Evolutionary conservation across 169 alveolate species (phyloP).

Genomic region (Eimeria acervulina): DNA sequence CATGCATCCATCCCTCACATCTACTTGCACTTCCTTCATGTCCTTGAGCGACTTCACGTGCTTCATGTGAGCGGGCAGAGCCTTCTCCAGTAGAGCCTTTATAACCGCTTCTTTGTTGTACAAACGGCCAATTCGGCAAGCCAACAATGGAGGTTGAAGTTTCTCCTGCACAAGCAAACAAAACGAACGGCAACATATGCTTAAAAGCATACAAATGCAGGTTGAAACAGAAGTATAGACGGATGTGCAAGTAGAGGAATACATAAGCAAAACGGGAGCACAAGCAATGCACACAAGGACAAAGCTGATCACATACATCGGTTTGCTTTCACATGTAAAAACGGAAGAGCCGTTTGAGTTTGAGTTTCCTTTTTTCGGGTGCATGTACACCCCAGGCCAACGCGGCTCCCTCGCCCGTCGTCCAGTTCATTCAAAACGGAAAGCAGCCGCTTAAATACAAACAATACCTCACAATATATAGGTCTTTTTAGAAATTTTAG

Average conservation of each 20-base stretch:
- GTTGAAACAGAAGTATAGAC: too few species aligned
- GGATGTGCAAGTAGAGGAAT: background rate
- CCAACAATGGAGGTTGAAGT: constrained; percentile 90
- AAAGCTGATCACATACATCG: background rate
- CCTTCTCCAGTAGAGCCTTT: constrained; percentile 86
- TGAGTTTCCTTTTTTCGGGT: too few species aligned
- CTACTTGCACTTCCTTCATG: constrained; percentile 83
- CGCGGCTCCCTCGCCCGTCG: too few species aligned
- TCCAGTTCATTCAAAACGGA: too few species aligned
- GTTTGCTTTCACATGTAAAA: background rate
- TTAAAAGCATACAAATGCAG: too few species aligned
- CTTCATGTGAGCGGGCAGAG: constrained; percentile 85
- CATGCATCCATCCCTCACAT: background rate
- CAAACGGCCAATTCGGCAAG: constrained; percentile 90
- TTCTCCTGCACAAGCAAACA: constrained; percentile 88
- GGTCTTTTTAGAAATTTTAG: background rate
- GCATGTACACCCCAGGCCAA: too few species aligned
- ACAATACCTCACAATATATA: background rate
- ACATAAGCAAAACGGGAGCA: background rate
- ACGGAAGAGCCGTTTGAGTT: too few species aligned
- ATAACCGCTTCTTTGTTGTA: constrained; percentile 91
- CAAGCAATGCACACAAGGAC: background rate
- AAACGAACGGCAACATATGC: too few species aligned
- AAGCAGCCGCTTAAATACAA: too few species aligned
- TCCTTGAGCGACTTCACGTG: constrained; percentile 90